phyloP scores from a whole-genome alignment of 2,329 filamentous ascomycete genomes.

The Phialophora verrucosa region DNA sequence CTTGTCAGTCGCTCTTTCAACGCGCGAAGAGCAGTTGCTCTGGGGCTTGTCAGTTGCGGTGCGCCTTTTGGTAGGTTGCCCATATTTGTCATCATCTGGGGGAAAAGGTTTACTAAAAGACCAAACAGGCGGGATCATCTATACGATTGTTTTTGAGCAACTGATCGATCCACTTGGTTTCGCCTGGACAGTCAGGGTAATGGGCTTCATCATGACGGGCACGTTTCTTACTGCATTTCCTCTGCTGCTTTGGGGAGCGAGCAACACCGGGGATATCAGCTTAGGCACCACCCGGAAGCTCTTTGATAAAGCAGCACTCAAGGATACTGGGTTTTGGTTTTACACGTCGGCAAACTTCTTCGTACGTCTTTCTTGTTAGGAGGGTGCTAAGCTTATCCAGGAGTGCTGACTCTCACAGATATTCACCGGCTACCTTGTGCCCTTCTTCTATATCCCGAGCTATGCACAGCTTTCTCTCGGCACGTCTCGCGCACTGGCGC shows the following conservation, averaged over 20 bases:
- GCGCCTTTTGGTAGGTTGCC: constrained; percentile 75
- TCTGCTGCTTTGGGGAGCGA: constrained; percentile 36
- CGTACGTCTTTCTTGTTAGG: constrained; percentile 18
- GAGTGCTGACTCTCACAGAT: constrained; percentile 23
- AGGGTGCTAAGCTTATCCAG: not conserved
- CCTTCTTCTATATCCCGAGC: constrained; percentile 51
- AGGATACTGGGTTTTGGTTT: constrained; percentile 52
- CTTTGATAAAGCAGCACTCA: constrained; percentile 54
- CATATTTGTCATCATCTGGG: not conserved
- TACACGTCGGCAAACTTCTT: constrained; percentile 46
- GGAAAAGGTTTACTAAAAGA: not conserved
- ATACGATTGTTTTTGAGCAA: constrained; percentile 59
- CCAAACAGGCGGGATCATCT: constrained; percentile 68
- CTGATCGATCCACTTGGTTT: constrained; percentile 55
- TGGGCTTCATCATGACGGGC: constrained; percentile 47
- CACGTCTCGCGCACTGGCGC: constrained; percentile 48
- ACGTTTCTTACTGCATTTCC: constrained; percentile 44
- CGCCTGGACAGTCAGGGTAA: constrained; percentile 55
- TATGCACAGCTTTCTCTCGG: constrained; percentile 44
- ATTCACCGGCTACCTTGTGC: constrained; percentile 56
- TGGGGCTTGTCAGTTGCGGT: constrained; percentile 42
- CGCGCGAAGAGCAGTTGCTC: constrained; percentile 35
- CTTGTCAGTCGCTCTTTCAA: constrained; percentile 37
- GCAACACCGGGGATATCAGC: constrained; percentile 44
- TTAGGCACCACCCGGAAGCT: constrained; percentile 49